phyloP scores from a whole-genome alignment of 495 filamentous ascomycete species.

The Astrocystis sublimbata region DNA sequence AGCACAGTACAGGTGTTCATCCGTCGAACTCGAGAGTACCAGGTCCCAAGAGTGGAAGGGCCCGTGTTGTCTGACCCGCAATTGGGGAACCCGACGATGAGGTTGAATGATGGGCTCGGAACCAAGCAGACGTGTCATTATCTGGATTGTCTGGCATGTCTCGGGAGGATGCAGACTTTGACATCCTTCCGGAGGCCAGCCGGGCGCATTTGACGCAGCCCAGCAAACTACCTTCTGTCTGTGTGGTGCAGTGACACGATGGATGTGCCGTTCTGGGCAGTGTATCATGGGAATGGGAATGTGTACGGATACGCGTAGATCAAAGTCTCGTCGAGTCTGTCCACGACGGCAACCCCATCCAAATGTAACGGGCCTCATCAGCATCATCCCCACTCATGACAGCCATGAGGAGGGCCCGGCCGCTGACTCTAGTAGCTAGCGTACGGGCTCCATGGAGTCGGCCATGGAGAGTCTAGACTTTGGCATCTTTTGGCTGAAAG shows the following conservation, averaged over 20 bases:
- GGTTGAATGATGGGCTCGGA: slow-evolving; percentile 15
- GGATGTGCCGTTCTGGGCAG: neutral
- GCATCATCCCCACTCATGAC: neutral
- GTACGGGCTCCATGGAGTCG: slow-evolving; percentile 3
- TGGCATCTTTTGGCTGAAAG: slow-evolving; percentile 15
- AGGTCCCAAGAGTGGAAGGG: slow-evolving; percentile 15
- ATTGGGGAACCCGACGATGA: slow-evolving; percentile 8
- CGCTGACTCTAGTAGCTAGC: slow-evolving; percentile 5
- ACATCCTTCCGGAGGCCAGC: slow-evolving; percentile 15
- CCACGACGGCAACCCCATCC: neutral
- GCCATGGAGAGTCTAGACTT: slow-evolving; percentile 21
- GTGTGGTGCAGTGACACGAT: neutral
- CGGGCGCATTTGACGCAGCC: slow-evolving; percentile 10
- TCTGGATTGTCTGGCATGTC: slow-evolving; percentile 14
- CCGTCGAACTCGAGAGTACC: slow-evolving; percentile 19
- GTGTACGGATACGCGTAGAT: too few species aligned
- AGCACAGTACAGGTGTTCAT: slow-evolving; percentile 10
- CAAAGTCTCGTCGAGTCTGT: neutral
- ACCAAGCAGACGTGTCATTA: slow-evolving; percentile 16
- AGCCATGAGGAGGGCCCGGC: slow-evolving; percentile 2
- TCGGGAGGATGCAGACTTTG: slow-evolving; percentile 20
- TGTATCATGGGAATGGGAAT: too few species aligned
- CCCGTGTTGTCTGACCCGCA: slow-evolving; percentile 12
- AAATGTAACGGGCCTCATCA: neutral
- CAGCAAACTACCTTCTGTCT: neutral